Conservation (phyloP, 176 grass and related monocot genomes). For the Poa annua region DNA sequence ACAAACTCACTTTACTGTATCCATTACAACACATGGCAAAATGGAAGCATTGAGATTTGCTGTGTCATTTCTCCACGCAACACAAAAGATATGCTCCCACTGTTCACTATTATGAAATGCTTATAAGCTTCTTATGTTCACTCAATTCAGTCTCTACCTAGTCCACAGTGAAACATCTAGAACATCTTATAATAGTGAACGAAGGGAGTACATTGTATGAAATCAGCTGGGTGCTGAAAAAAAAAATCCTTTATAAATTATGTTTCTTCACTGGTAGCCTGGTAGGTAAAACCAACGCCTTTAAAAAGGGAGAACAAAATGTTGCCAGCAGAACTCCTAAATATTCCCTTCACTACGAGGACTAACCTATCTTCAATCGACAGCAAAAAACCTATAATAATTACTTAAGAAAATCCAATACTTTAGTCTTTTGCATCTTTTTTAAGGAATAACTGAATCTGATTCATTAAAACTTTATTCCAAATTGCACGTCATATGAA, state of each 20-base stretch:
- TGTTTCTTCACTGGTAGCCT: background rate
- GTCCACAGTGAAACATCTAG: too few relatives aligned
- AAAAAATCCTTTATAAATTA: background rate
- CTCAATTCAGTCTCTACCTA: too few relatives aligned
- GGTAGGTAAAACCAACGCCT: slow-evolving; percentile 9
- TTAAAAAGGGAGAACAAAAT: slow-evolving; percentile 16
- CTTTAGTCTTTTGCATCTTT: slow-evolving; percentile 30
- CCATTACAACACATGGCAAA: background rate
- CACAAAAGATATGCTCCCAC: background rate
- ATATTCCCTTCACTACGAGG: slow-evolving; percentile 5
- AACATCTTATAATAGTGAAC: too few relatives aligned
- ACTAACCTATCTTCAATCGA: slow-evolving; percentile 26
- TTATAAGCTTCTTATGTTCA: too few relatives aligned
- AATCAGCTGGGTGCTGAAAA: background rate
- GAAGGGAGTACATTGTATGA: background rate
- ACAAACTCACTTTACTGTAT: background rate
- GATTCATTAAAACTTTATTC: slow-evolving; percentile 43
- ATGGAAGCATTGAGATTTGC: background rate
- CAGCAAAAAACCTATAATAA: slow-evolving; percentile 12
- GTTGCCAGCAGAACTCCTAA: background rate
- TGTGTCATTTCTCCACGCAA: background rate
- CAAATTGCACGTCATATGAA: slow-evolving; percentile 6
- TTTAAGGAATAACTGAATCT: slow-evolving; percentile 50
- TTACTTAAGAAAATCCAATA: slow-evolving; percentile 13
- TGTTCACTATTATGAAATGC: too few relatives aligned